Evolutionary conservation across 2,329 filamentous ascomycete species (phyloP), one percentile per base, ranked within the genome.

Genomic region (Nemania serpens): DNA sequence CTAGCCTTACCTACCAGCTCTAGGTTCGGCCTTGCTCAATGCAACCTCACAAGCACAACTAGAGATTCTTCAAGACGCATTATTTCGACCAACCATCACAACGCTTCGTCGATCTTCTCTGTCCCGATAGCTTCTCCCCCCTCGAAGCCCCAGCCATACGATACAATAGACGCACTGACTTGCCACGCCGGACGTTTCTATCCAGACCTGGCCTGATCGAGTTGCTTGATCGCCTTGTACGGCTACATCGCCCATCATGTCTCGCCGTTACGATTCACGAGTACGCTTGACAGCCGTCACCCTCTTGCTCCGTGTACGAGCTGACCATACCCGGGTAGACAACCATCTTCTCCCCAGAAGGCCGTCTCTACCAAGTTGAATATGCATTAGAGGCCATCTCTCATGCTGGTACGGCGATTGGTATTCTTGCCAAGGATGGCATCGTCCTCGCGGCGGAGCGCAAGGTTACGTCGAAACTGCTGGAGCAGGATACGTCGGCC

Each of bases 291-390:
- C 36, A 37, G 66, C 64, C 58, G 60, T 62, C 56, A 59, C 63
- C 65, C 67, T 60, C 55, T n/a, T n/a, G n/a, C n/a, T 55, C 59
- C 60, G 56, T 56, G 52, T 59, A 59, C 58, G 55, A 55, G 59
- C 64, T 64, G 63, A 54, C 63, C 56, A 42, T 22, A 65, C 69
- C 73, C 41, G 72, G 46, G 48, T 72, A 97, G 93, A 99, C 95
- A 72, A 99, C 95, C 76, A 99, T 99, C 86, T 99, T 99, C 88
- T 99, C 95, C 63, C 95, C 95, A 62, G 95, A 99, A 82, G 95
- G 95, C 67, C 93, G 95, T 75, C 87, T 99, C 64, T 99, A 99
- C 79, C 95, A 99, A 81, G 95, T 99, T 73, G 95, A 99, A 86
- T 99, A 99, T 84, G 96, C 95, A 25, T 87, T 99, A 54, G 95